Percentiles rank a stretch among this genome's conserved stretches.
phyloP scores from a whole-genome alignment of 108 stramenopile species.

The Cyclotella sp. region DNA sequence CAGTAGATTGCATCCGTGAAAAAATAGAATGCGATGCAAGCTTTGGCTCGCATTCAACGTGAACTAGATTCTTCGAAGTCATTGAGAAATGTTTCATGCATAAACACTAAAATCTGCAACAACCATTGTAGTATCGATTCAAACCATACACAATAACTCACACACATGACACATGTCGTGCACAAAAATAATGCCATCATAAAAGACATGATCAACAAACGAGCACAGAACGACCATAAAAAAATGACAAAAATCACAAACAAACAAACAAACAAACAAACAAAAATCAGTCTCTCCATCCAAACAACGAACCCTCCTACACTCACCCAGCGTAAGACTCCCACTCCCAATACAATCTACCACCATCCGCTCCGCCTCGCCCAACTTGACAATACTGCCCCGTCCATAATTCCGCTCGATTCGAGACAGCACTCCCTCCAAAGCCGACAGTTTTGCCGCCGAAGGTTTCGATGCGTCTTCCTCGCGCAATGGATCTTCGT shows the following conservation, averaged over 20 bases:
- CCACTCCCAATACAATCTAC: conserved; percentile 91
- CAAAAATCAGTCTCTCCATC: neutral
- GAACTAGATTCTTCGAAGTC: no score
- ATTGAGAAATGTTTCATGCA: no score
- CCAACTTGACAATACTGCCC: conserved; percentile 90
- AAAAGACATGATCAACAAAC: no score
- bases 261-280: neutral
- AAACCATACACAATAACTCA: no score
- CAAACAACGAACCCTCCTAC: neutral
- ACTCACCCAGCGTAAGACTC: conserved; percentile 85
- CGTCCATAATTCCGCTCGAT: conserved; percentile 93
- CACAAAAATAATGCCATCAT: no score
- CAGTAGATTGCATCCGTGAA: no score
- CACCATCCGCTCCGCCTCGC: conserved; percentile 72
- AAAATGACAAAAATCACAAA: neutral
- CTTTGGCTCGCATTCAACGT: no score
- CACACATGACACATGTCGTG: no score
- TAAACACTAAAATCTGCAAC: no score
- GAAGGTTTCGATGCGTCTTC: neutral
- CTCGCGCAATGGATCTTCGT: neutral
- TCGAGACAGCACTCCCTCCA: conserved; percentile 88
- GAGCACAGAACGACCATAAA: no score
- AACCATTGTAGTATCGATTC: no score
- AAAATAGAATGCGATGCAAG: no score
- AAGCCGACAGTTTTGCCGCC: conserved; percentile 76